Percentiles rank a stretch among this genome's conserved stretches.
These are phyloP conservation scores for Mortierella antarctica DNA, from an alignment of 192 early-diverging fungal species.

Conservation along the genomic window DNA sequence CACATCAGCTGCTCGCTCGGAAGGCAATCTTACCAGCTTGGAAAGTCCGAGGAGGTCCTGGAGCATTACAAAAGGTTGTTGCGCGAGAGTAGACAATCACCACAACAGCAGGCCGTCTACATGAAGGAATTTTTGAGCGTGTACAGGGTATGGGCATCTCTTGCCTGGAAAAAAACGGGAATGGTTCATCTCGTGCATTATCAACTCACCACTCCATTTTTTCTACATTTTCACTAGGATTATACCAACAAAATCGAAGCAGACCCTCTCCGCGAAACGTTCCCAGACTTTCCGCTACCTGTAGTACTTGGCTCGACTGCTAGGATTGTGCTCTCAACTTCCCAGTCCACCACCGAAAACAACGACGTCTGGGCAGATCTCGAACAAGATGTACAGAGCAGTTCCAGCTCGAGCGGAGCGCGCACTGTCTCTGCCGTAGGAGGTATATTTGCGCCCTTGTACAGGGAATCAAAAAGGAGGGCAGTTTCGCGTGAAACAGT, in stretches of 20 bases:
- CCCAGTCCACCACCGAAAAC: conserved; percentile 64
- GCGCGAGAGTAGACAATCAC: conserved; percentile 70
- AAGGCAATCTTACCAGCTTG: conserved; percentile 80
- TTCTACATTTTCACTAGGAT: conserved; percentile 35
- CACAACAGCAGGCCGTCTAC: conserved; percentile 72
- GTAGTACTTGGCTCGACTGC: conserved; percentile 64
- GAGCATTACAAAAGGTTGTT: conserved; percentile 84
- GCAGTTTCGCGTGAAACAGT: too few species aligned
- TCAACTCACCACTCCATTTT: background rate
- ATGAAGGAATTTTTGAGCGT: conserved; percentile 83
- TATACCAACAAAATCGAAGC: conserved; percentile 58
- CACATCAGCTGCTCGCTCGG: conserved; percentile 92
- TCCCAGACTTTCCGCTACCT: conserved; percentile 70
- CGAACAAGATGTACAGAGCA: conserved; percentile 59
- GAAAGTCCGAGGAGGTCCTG: conserved; percentile 79
- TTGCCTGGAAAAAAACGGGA: background rate
- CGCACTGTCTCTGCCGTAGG: conserved; percentile 79
- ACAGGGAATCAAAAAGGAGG: too few species aligned
- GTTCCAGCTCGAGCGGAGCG: conserved; percentile 56
- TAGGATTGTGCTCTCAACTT: conserved; percentile 71
- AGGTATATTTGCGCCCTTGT: conserved; percentile 56
- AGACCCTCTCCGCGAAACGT: conserved; percentile 57
- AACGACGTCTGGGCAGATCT: conserved; percentile 75
- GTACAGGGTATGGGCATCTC: conserved; percentile 71
- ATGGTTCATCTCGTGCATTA: background rate